Conservation (phyloP, 805 yeast species). For the Metschnikowia baotianmanensis region DNA sequence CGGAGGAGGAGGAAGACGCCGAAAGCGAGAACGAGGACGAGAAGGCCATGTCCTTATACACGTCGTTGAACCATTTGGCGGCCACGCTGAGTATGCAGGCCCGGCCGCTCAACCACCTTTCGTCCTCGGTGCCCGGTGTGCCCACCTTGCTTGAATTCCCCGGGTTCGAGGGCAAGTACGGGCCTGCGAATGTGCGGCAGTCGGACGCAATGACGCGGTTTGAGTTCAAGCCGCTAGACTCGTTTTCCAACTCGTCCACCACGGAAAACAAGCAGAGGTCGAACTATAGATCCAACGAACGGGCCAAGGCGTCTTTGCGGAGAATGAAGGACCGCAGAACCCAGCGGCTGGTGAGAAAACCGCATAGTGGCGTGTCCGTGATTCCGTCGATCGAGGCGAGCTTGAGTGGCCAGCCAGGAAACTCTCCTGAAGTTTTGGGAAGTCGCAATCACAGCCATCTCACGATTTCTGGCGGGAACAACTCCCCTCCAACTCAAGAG, state of each 20-base stretch:
- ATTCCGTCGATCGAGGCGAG: conserved; percentile 1
- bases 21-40: conserved; percentile 59
- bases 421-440: background rate
- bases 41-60: conserved; percentile 64
- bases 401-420: background rate
- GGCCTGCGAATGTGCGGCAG: conserved; percentile 23
- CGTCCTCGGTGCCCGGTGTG: conserved; percentile 24
- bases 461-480: background rate
- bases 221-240: conserved; percentile 18
- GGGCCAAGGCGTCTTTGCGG: conserved; percentile 64
- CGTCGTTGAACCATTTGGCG: conserved; percentile 43
- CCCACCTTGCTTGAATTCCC: conserved; percentile 46
- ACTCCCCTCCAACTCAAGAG: background rate
- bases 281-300: conserved; percentile 45
- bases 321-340: conserved; percentile 60
- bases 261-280: conserved; percentile 18
- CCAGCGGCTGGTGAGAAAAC: conserved; percentile 38
- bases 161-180: conserved; percentile 32
- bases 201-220: conserved; percentile 17
- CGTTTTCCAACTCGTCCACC: conserved; percentile 10
- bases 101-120: conserved; percentile 11
- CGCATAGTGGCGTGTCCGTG: conserved; percentile 10
- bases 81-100: conserved; percentile 10
- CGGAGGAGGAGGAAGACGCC: conserved; percentile 17
- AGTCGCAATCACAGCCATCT: background rate